Conservation (phyloP, 2,329 filamentous ascomycete species). For the Phialophora tarda region DNA sequence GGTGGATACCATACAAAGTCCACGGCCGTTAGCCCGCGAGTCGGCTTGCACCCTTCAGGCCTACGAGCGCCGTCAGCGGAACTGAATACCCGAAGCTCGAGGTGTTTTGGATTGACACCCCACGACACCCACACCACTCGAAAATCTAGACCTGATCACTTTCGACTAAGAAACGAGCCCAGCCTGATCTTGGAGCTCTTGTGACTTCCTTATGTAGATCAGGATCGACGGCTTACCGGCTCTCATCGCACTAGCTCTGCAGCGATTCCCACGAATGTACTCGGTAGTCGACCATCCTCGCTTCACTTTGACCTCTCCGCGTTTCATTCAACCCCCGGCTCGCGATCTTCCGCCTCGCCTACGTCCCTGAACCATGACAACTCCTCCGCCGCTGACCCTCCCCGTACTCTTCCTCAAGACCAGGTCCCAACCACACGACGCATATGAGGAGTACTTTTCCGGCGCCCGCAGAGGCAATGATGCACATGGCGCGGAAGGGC, state of each 20-base stretch:
- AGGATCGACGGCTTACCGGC: neutral
- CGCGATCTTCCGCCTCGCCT: constrained; percentile 11
- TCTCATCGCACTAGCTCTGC: neutral
- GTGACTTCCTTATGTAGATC: neutral
- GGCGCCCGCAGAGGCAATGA: constrained; percentile 3
- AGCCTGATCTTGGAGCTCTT: neutral
- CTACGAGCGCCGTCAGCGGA: neutral
- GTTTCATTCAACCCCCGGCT: neutral
- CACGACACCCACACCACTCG: neutral
- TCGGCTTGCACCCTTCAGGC: neutral
- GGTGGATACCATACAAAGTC: neutral
- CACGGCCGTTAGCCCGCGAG: neutral
- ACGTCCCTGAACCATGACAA: neutral
- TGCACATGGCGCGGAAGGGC: neutral
- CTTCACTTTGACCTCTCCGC: neutral
- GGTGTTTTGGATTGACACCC: constrained; percentile 1
- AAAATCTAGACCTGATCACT: neutral
- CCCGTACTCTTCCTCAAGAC: constrained; percentile 57
- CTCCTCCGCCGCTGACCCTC: constrained; percentile 10
- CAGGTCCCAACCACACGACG: constrained; percentile 52
- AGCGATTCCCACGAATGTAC: neutral
- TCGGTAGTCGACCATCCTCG: neutral
- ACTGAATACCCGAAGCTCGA: neutral
- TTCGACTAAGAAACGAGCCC: neutral
- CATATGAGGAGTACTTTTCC: constrained; percentile 54